Percentiles rank a stretch among this genome's conserved stretches.
Conservation (phyloP, 495 filamentous ascomycete genomes). For the Aspergillus sclerotiicarbonarius region DNA sequence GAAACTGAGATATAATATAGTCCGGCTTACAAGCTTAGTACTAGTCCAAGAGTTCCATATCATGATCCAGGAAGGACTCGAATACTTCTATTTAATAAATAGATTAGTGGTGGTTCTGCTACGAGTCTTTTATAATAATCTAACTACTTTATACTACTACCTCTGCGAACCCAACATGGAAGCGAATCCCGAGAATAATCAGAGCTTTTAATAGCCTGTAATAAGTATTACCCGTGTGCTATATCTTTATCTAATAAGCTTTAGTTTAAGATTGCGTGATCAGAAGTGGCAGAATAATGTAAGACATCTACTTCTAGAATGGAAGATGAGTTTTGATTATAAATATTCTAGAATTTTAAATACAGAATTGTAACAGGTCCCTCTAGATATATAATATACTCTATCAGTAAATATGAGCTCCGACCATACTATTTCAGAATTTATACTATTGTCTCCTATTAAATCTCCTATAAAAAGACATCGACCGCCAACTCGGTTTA, state of each 20-base stretch:
- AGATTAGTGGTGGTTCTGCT: slow-evolving; percentile 31
- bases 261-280: slow-evolving; percentile 16
- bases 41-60: slow-evolving; percentile 26
- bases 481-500: background rate
- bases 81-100: slow-evolving; percentile 30
- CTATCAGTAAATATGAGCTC: background rate
- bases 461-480: slow-evolving; percentile 15
- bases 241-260: slow-evolving; percentile 28
- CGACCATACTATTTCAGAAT: slow-evolving; percentile 8
- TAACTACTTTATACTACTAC: slow-evolving; percentile 36
- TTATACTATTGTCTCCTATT: slow-evolving; percentile 20
- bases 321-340: slow-evolving; percentile 24
- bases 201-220: slow-evolving; percentile 1
- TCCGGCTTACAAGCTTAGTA: slow-evolving; percentile 14
- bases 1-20: slow-evolving; percentile 25
- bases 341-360: slow-evolving; percentile 19
- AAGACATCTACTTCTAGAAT: slow-evolving; percentile 17
- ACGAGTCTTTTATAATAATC: slow-evolving; percentile 30
- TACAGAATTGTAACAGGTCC: slow-evolving; percentile 14
- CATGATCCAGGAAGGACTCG: slow-evolving; percentile 32
- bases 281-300: slow-evolving; percentile 33
- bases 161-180: slow-evolving; percentile 33
- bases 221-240: slow-evolving; percentile 23
- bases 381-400: background rate
- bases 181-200: slow-evolving; percentile 17